Conservation (phyloP, 2,329 filamentous ascomycete genomes). For the Helminthosporium solani region DNA sequence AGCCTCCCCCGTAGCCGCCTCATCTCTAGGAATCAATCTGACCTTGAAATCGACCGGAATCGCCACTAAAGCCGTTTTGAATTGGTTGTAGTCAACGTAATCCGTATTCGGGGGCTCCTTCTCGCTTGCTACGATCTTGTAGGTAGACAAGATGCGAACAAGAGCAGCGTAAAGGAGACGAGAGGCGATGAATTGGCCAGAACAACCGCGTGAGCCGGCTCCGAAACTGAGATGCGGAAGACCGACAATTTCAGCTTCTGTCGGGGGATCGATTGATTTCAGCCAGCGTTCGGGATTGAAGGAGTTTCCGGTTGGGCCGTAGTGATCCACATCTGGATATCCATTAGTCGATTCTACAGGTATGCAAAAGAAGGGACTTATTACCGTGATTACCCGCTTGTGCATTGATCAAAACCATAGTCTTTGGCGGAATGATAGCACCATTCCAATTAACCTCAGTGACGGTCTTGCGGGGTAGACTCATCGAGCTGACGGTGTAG, state of each 20-base stretch:
- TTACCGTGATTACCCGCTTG: conserved; percentile 57
- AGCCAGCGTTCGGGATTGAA: conserved; percentile 56
- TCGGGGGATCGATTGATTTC: conserved; percentile 23
- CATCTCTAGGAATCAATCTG: conserved; percentile 55
- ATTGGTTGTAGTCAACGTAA: conserved; percentile 63
- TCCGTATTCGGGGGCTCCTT: conserved; percentile 59
- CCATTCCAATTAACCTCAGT: conserved; percentile 55
- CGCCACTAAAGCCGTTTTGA: conserved; percentile 61
- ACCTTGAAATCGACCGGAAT: conserved; percentile 62
- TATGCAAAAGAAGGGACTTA: conserved; percentile 3
- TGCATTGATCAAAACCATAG: conserved; percentile 58
- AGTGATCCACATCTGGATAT: conserved; percentile 52
- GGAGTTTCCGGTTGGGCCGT: conserved; percentile 46
- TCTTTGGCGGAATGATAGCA: conserved; percentile 53
- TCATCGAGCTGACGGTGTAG: conserved; percentile 57
- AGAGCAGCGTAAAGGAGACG: conserved; percentile 54
- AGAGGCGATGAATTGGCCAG: conserved; percentile 54
- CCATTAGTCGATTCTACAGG: conserved; percentile 34
- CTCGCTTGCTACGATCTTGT: conserved; percentile 52
- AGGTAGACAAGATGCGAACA: conserved; percentile 51
- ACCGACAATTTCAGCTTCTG: conserved; percentile 26
- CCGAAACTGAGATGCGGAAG: conserved; percentile 53
- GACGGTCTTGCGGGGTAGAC: conserved; percentile 53
- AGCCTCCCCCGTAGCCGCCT: conserved; percentile 41
- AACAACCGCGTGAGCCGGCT: conserved; percentile 54